These are phyloP conservation scores for Colletotrichum tropicale DNA, from an alignment of 2,329 filamentous ascomycete species.

Conservation along the genomic window DNA sequence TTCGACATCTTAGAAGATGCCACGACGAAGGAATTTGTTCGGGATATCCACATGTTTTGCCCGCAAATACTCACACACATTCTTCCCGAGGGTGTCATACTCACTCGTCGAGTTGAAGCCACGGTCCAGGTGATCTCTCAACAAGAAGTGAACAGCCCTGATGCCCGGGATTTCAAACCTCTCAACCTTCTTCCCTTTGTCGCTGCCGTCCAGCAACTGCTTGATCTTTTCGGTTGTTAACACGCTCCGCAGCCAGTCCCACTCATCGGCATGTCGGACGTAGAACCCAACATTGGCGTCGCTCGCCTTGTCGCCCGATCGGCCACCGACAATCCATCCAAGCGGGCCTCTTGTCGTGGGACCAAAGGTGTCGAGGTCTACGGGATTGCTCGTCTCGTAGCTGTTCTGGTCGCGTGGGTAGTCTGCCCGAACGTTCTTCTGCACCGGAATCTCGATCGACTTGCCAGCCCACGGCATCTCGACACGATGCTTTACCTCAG, in stretches of 20 bases:
- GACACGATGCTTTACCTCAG: conserved; percentile 25
- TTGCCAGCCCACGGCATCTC: conserved; percentile 30
- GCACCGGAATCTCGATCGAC: conserved; percentile 24
- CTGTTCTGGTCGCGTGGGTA: conserved; percentile 23
- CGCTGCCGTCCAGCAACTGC: conserved; percentile 23
- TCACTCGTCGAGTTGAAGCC: conserved; percentile 17
- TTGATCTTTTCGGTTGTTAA: conserved; percentile 32
- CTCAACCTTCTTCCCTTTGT: conserved; percentile 34
- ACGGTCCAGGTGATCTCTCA: conserved; percentile 12
- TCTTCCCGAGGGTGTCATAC: conserved; percentile 52
- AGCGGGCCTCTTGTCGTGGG: conserved; percentile 23
- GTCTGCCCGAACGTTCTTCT: conserved; percentile 20
- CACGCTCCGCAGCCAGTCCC: conserved; percentile 44
- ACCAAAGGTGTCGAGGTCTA: conserved; percentile 24
- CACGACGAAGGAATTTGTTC: conserved; percentile 44
- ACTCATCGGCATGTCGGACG: conserved; percentile 46
- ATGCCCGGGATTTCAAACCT: conserved; percentile 44
- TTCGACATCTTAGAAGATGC: conserved; percentile 28
- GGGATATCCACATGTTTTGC: conserved; percentile 50
- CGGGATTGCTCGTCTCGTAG: conserved; percentile 24
- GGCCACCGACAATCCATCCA: conserved; percentile 17
- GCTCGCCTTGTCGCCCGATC: conserved; percentile 40
- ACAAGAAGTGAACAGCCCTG: conserved; percentile 19
- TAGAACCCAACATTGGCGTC: conserved; percentile 52
- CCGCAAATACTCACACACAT: conserved; percentile 47